phyloP scores from a whole-genome alignment of 768 basidiomycete genomes.

The Serendipita sp. region DNA sequence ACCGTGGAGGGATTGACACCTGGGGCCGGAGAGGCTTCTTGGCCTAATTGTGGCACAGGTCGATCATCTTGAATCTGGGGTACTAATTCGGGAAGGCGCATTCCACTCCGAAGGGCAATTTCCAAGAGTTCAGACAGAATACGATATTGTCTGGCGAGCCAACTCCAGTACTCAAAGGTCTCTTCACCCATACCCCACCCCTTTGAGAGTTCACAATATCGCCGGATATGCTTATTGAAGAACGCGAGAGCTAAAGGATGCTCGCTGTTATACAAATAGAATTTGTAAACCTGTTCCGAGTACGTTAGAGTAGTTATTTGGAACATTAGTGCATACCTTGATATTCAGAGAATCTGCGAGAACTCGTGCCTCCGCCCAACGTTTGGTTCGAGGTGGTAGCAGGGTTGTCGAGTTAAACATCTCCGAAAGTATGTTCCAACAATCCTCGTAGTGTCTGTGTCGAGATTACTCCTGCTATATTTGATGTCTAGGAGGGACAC shows the following conservation, averaged over 20 bases:
- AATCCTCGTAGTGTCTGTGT: slow-evolving; percentile 86
- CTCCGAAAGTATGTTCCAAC: slow-evolving; percentile 62
- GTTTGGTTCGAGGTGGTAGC: slow-evolving; percentile 80
- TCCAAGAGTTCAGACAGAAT: slow-evolving; percentile 84
- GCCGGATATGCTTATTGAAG: slow-evolving; percentile 69
- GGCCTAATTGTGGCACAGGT: slow-evolving; percentile 16
- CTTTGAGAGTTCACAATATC: slow-evolving; percentile 71
- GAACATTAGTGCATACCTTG: slow-evolving; percentile 30
- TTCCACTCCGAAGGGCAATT: slow-evolving; percentile 17
- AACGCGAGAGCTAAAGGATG: slow-evolving; percentile 67
- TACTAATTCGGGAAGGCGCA: slow-evolving; percentile 13
- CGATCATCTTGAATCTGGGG: slow-evolving; percentile 12
- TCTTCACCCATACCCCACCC: slow-evolving; percentile 95
- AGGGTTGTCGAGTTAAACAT: slow-evolving; percentile 84
- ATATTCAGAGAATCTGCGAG: slow-evolving; percentile 84
- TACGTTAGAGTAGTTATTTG: not conserved
- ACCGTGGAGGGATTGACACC: slow-evolving; percentile 69
- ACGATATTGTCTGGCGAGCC: slow-evolving; percentile 84
- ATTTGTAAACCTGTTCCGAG: slow-evolving; percentile 56
- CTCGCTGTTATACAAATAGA: slow-evolving; percentile 85
- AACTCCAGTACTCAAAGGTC: slow-evolving; percentile 95
- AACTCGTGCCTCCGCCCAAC: slow-evolving; percentile 98
- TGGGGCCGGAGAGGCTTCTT: slow-evolving; percentile 41
- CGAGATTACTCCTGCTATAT: slow-evolving; percentile 8
- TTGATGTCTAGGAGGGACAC: slow-evolving; percentile 17